phyloP scores from a whole-genome alignment of 2,329 filamentous ascomycete genomes.

The Penicillium janthinellum region DNA sequence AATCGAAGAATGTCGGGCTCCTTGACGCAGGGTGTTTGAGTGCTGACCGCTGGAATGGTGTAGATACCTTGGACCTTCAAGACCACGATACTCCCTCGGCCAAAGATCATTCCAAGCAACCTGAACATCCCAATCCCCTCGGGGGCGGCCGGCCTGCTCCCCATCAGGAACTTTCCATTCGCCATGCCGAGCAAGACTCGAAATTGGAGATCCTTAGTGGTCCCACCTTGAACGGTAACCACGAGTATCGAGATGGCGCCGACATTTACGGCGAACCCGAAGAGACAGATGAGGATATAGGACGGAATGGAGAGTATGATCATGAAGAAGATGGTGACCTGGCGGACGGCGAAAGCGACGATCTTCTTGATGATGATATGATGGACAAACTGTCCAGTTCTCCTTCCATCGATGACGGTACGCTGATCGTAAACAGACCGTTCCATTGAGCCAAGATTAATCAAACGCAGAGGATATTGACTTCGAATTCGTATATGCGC shows the following conservation, averaged over 20 bases:
- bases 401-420: conserved; percentile 98
- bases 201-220: conserved; percentile 70
- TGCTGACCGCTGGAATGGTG: conserved; percentile 18
- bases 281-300: conserved; percentile 27
- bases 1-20: not conserved
- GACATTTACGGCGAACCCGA: conserved; percentile 39
- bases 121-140: conserved; percentile 53
- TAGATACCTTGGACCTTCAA: conserved; percentile 96
- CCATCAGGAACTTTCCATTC: conserved; percentile 83
- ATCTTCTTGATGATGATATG: conserved; percentile 85
- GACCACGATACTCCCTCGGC: conserved; percentile 79
- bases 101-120: conserved; percentile 71
- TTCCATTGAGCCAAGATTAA: conserved; percentile 61
- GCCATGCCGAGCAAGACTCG: conserved; percentile 75
- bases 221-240: conserved; percentile 62
- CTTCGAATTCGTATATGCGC: conserved; percentile 98
- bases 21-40: not conserved
- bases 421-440: not conserved
- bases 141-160: conserved; percentile 64
- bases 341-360: conserved; percentile 66
- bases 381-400: conserved; percentile 99
- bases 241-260: conserved; percentile 38
- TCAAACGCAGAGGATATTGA: conserved; percentile 95
- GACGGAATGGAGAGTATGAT: conserved; percentile 26
- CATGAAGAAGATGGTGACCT: conserved; percentile 50